Evolutionary conservation across 441 rosid genomes (phyloP), one percentile per base, ranked within the genome.

Genomic region (Populus tomentosa): DNA sequence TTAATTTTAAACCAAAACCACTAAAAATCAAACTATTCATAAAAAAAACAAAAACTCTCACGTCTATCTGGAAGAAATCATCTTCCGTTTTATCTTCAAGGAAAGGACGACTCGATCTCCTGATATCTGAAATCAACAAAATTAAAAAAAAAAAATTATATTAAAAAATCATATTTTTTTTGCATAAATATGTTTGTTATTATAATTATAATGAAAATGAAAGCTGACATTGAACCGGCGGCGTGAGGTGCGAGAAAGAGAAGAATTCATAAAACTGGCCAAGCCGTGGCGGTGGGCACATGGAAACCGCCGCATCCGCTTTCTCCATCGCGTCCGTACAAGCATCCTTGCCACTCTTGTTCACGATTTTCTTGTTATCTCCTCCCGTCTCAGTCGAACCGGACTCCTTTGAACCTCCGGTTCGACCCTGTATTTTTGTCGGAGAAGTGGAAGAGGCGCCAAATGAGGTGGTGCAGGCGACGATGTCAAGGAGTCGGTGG

Each of bases 51-150:
- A 61, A 11, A 56, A 42, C 28, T 61, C 94, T 72, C 80, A 97
- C 99, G 89, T 97, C 99, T 75, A 97, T 89, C 86, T 90, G 98
- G 80, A 97, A 97, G 67, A 88, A 83, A 87, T 94, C 98, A 46
- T 92, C 94, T 16, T 88, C 89, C 42, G 88, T 86, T 83, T 91
- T 92, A 72, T 94, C 97, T 73, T 97, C 98, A 7, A 86, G 82
- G 35, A 91, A 92, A 10, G 94, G 93, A 71, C 98, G 98, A 66
- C 79, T 83, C 6, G 98, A 93, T 76, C 90, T 90, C 78, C 98
- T 86, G 81, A 97, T 92, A 74, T 97, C 99, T 97, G 87, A 80
- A 78, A 21, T 71, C 77, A 38, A 79, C 56, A 38, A 71, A 2
- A 35, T 26, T 28, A 26, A 26, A 32, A 35, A 42, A 35, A 42